Evolutionary conservation across 257 asterid genomes (phyloP).

Genomic region (Henckelia pumila): DNA sequence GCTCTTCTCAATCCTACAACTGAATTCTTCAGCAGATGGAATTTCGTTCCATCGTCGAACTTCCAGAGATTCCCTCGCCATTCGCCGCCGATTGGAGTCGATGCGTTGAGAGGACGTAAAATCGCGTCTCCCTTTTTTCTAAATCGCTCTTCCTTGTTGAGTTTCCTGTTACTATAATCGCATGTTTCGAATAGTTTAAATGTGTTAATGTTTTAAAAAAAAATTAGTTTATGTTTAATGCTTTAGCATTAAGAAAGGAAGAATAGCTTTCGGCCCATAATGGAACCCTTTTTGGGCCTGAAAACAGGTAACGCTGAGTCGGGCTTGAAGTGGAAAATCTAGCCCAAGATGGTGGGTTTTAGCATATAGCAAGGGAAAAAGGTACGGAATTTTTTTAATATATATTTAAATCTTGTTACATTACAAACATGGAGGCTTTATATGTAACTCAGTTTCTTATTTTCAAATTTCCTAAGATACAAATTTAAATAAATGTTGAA

Average conservation of each 20-base stretch:
- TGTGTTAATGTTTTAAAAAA: no score
- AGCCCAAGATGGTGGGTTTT: not conserved
- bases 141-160: not conserved
- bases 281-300: not conserved
- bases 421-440: no score
- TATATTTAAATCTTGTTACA: no score
- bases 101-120: not conserved
- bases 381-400: no score
- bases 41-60: constrained; percentile 41
- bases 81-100: not conserved
- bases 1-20: constrained; percentile 57
- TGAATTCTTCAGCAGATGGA: constrained; percentile 69
- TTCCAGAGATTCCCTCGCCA: constrained; percentile 33
- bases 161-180: not conserved
- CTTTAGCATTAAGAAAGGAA: no score
- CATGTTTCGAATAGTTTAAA: no score
- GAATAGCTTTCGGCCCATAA: not conserved
- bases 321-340: not conserved
- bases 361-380: no score
- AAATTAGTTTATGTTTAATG: no score
- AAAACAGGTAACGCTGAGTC: not conserved
- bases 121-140: not conserved
- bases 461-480: no score
- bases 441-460: no score
- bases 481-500: no score